Conservation (phyloP, 768 basidiomycete genomes). For the Chiua virens region DNA sequence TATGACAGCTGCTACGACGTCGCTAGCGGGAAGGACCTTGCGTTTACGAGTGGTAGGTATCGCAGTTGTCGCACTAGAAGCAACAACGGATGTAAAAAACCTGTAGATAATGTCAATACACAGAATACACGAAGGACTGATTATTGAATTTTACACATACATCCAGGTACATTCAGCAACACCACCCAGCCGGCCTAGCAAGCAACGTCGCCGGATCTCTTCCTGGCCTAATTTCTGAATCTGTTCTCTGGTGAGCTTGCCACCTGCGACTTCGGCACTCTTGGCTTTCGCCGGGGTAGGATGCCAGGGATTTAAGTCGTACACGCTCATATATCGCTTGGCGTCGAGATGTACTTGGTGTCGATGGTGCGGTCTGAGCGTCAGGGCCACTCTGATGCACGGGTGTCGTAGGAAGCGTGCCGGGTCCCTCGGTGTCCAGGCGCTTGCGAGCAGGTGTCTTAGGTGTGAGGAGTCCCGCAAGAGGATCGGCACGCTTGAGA, state of each 20-base stretch:
- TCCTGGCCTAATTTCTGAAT: conserved; percentile 74
- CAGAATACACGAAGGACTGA: not conserved
- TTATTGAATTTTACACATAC: conserved; percentile 38
- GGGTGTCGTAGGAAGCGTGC: conserved; percentile 62
- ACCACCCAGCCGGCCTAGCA: conserved; percentile 73
- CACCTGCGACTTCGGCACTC: conserved; percentile 39
- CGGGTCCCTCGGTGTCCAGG: conserved; percentile 38
- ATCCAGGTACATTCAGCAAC: conserved; percentile 91
- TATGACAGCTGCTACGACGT: conserved; percentile 66
- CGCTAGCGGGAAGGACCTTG: conserved; percentile 63
- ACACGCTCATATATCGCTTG: conserved; percentile 82
- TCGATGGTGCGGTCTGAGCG: conserved; percentile 59
- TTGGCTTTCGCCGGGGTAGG: conserved; percentile 62
- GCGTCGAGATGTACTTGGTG: conserved; percentile 72
- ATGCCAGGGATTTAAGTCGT: conserved; percentile 66
- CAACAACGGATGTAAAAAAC: conserved; percentile 69
- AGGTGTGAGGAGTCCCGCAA: conserved; percentile 38
- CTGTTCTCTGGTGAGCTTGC: conserved; percentile 61
- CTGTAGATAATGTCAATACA: conserved; percentile 22
- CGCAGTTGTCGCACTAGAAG: conserved; percentile 48
- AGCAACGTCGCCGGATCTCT: conserved; percentile 71
- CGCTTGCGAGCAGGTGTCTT: conserved; percentile 44
- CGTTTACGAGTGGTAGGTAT: conserved; percentile 66
- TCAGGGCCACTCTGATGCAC: conserved; percentile 57
- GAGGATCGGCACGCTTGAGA: conserved; percentile 34